Evolutionary conservation across 2,329 filamentous ascomycete species (phyloP), one percentile per base, ranked within the genome.

Genomic region (Exophiala mesophila): DNA sequence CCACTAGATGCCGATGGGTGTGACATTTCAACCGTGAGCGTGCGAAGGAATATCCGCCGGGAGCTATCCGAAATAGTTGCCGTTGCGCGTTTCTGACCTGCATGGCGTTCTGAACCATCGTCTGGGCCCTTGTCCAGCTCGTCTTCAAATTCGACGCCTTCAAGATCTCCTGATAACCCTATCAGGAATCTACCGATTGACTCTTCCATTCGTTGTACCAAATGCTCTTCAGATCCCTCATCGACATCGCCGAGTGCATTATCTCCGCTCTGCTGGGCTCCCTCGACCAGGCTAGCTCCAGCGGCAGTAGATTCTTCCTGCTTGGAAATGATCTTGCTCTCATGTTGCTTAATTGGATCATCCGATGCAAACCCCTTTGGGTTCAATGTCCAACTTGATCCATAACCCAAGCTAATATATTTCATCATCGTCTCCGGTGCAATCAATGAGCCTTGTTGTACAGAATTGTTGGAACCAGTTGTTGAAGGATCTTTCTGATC

Each of bases 321-420:
- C 12, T 38, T 17, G 13, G 41, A 3, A 12, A 41, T 20, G 16
- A 36, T 19, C 8, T 4, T 29, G 5, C 39, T 5, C 10, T 36
- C 19, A 15, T 39, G 26, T 13, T 24, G 18, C 16, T 29, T 28
- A 8, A n/a, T 18, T 5, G 15, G 21, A 21, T 24, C 4, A 7
- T 36, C 33, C 38, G 31, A 12, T 18, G 29, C 20, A 23, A 52
- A 49, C 8, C 53, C 55, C 36, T 56, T 63, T 9, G 62, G 57
- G 19, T 64, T 61, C 37, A 67, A 57, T 13, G 65, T 63, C 70
- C 70, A 73, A 13, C 63, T 58, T 3, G 69, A 68, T 12, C 70
- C 69, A 56, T 73, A 73, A 6, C 70, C 70, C 16, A 73, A 56
- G 16, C 68, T 73, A 21, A 73, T 57, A 49, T 71, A 68, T 49